phyloP scores from a whole-genome alignment of 305 asterid genomes.

The Stenogyne calaminthoides region DNA sequence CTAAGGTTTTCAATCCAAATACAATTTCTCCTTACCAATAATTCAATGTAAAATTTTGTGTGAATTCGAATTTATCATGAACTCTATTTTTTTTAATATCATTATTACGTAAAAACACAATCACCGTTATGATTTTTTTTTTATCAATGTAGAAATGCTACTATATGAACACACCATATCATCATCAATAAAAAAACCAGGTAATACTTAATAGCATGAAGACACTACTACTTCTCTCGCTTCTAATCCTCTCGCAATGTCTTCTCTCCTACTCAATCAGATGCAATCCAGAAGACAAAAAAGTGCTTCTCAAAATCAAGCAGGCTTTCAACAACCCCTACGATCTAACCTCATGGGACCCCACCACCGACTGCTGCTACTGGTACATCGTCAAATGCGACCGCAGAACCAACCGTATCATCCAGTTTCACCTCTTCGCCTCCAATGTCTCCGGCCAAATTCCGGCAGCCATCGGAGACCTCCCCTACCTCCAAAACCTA shows the following conservation, averaged over 20 bases:
- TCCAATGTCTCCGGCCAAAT: slow-evolving; percentile 38
- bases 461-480: slow-evolving; percentile 39
- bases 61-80: too few species aligned
- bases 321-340: slow-evolving; percentile 42
- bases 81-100: too few species aligned
- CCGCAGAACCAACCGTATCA: slow-evolving; percentile 40
- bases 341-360: slow-evolving; percentile 47
- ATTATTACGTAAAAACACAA: too few species aligned
- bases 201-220: slow-evolving; percentile 16
- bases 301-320: slow-evolving; percentile 45
- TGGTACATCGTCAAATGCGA: slow-evolving; percentile 51
- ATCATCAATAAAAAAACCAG: background rate
- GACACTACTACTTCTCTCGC: slow-evolving; percentile 1
- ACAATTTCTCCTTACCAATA: background rate
- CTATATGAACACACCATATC: too few species aligned
- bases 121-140: too few species aligned
- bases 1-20: background rate
- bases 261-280: slow-evolving; percentile 18
- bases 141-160: too few species aligned
- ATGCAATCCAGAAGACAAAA: slow-evolving; percentile 47
- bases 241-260: slow-evolving; percentile 16
- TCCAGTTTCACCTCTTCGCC: slow-evolving; percentile 26
- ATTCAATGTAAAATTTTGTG: too few species aligned
- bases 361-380: slow-evolving; percentile 46
- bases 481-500: slow-evolving; percentile 39